A percentile compares a stretch with the other conserved stretches of the same genome.
Evolutionary conservation across 495 filamentous ascomycete species (phyloP).

Genomic region (Penicillium flavigenum): DNA sequence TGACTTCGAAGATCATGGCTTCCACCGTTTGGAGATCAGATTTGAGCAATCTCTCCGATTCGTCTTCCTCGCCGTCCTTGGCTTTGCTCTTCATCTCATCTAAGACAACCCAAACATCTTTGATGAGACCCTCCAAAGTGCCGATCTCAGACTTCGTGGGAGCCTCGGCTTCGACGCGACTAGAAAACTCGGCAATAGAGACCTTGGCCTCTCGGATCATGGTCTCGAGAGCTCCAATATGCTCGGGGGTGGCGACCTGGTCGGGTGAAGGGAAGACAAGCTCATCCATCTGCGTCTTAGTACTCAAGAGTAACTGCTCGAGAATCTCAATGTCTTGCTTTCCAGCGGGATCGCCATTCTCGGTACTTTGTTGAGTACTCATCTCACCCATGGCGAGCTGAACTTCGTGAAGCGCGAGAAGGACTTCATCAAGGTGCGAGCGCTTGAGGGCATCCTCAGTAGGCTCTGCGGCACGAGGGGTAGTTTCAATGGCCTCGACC

Average conservation of each 20-base stretch:
- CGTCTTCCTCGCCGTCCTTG: constrained; percentile 51
- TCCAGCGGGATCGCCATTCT: constrained; percentile 46
- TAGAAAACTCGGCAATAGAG: constrained; percentile 56
- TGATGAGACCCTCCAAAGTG: constrained; percentile 70
- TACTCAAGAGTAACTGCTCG: constrained; percentile 80
- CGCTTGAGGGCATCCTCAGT: constrained; percentile 49
- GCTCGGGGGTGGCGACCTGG: constrained; percentile 66
- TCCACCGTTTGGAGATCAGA: constrained; percentile 76
- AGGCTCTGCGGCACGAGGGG: constrained; percentile 49
- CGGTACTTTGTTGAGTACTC: constrained; percentile 27
- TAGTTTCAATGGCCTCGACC: constrained; percentile 73
- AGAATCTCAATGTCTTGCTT: constrained; percentile 85
- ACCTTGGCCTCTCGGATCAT: constrained; percentile 71
- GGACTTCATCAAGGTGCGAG: constrained; percentile 60
- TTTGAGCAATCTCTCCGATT: constrained; percentile 69
- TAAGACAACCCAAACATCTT: constrained; percentile 68
- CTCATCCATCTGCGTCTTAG: constrained; percentile 79
- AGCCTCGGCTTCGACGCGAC: constrained; percentile 57
- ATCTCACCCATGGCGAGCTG: constrained; percentile 55
- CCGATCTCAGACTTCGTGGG: constrained; percentile 75
- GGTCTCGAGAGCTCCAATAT: constrained; percentile 70
- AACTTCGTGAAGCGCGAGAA: constrained; percentile 56
- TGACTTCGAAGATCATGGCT: constrained; percentile 75
- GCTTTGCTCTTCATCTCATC: constrained; percentile 70
- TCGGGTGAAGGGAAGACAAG: constrained; percentile 61